Percentiles rank a stretch among this genome's conserved stretches.
These are phyloP conservation scores for Tetradesmus obliquus DNA, from an alignment of 139 green algal genomes.

Conservation along the genomic window DNA sequence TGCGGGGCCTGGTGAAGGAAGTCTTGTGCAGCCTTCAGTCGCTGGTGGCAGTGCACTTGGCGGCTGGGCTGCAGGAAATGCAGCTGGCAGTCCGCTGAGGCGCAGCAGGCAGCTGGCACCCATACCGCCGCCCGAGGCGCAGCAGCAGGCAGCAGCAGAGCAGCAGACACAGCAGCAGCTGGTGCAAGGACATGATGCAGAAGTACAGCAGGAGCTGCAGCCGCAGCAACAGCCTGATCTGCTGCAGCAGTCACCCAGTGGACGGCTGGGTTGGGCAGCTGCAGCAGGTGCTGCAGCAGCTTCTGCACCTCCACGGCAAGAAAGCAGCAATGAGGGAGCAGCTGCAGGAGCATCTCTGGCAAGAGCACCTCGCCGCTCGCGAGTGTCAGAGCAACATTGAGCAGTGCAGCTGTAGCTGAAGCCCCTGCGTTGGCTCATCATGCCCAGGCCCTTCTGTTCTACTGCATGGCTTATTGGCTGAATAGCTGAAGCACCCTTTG, in stretches of 20 bases:
- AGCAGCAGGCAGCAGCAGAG: background rate
- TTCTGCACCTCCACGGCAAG: too few relatives aligned
- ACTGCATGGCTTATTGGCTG: too few relatives aligned
- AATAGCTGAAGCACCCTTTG: too few relatives aligned
- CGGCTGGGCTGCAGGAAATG: background rate
- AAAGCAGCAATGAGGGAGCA: background rate
- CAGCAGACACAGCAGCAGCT: constrained; percentile 19
- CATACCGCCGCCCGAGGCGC: too few relatives aligned
- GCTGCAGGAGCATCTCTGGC: background rate
- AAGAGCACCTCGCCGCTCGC: background rate
- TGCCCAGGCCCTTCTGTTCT: too few relatives aligned
- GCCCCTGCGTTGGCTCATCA: too few relatives aligned
- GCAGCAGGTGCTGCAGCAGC: background rate
- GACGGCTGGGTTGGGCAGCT: background rate
- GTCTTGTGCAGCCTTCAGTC: background rate
- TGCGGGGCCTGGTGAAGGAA: background rate
- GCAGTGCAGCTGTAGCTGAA: too few relatives aligned
- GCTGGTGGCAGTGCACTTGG: background rate
- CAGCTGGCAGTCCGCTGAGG: background rate
- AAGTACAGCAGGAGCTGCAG: background rate
- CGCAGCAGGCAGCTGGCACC: background rate
- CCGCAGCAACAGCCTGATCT: constrained; percentile 3
- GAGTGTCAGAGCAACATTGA: background rate
- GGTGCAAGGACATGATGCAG: background rate
- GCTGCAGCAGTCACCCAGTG: background rate